Conservation (phyloP, 2,329 filamentous ascomycete species). For the Rhexocercosporidium sp. region DNA sequence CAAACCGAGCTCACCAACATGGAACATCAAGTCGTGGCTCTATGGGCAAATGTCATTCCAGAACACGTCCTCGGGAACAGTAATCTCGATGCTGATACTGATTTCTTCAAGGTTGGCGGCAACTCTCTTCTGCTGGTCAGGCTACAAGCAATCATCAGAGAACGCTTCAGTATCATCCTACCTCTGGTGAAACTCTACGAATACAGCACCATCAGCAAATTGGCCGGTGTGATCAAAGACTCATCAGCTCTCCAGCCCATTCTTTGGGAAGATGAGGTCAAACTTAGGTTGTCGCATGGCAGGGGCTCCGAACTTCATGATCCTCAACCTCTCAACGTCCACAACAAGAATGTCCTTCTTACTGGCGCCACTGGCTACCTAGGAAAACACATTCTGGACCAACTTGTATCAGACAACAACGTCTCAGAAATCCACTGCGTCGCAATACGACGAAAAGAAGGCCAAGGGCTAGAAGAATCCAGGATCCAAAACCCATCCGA, state of each 20-base stretch:
- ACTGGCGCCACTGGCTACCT: slow-evolving; percentile 51
- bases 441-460: slow-evolving; percentile 42
- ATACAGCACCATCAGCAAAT: slow-evolving; percentile 30
- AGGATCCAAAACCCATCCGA: slow-evolving; percentile 4
- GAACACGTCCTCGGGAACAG: background rate
- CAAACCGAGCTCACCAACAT: background rate
- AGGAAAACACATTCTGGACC: slow-evolving; percentile 44
- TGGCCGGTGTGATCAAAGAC: slow-evolving; percentile 15
- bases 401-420: slow-evolving; percentile 41
- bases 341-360: slow-evolving; percentile 36
- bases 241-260: background rate
- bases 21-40: background rate
- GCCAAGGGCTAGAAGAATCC: slow-evolving; percentile 3
- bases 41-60: background rate
- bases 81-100: background rate
- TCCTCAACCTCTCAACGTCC: background rate
- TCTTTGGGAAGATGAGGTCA: background rate
- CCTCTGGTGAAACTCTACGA: slow-evolving; percentile 34
- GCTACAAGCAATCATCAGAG: slow-evolving; percentile 37
- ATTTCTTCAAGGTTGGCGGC: slow-evolving; percentile 45
- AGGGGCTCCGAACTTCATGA: background rate
- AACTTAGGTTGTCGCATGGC: background rate
- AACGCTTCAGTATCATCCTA: slow-evolving; percentile 30
- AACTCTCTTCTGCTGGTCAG: slow-evolving; percentile 43
- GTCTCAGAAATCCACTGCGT: slow-evolving; percentile 51